phyloP scores from a whole-genome alignment of 257 asterid species.

The Thymus mandschuricus region DNA sequence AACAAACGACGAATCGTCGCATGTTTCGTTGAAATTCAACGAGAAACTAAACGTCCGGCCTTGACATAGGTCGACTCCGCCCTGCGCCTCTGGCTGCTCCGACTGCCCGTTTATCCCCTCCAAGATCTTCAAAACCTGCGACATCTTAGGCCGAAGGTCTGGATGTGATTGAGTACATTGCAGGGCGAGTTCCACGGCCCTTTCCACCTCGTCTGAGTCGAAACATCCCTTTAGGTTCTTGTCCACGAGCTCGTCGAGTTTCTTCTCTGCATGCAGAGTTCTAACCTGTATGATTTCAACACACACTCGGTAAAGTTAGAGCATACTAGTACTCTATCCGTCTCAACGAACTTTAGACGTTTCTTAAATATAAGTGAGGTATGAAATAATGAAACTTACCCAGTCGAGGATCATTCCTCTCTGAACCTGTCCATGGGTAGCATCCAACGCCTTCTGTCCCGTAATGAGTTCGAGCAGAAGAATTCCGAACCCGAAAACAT shows the following conservation, averaged over 20 bases:
- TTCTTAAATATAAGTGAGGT: no score
- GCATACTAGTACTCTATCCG: neutral
- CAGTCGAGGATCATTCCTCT: conserved; percentile 91
- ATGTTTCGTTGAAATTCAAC: conserved; percentile 56
- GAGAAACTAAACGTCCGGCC: conserved; percentile 67
- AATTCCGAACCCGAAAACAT: conserved; percentile 91
- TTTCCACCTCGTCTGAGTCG: conserved; percentile 58
- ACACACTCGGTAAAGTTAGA: neutral
- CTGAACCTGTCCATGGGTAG: conserved; percentile 63
- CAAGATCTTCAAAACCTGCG: conserved; percentile 59
- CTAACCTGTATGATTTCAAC: conserved; percentile 51
- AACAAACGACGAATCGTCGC: conserved; percentile 71
- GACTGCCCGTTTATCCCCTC: conserved; percentile 57
- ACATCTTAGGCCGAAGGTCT: conserved; percentile 76
- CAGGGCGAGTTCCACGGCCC: conserved; percentile 63
- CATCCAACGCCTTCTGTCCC: conserved; percentile 77
- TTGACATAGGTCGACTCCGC: conserved; percentile 46
- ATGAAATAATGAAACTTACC: conserved; percentile 43
- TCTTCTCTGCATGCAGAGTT: conserved; percentile 58
- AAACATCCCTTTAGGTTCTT: conserved; percentile 67
- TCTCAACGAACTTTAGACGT: no score
- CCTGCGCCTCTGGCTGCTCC: conserved; percentile 53
- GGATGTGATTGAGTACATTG: conserved; percentile 75
- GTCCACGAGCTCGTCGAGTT: conserved; percentile 69
- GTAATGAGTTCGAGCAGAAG: conserved; percentile 84